Base-by-base conservation (phyloP, 2,329 filamentous ascomycete species). In the Hymenoscyphus albidus region DNA sequence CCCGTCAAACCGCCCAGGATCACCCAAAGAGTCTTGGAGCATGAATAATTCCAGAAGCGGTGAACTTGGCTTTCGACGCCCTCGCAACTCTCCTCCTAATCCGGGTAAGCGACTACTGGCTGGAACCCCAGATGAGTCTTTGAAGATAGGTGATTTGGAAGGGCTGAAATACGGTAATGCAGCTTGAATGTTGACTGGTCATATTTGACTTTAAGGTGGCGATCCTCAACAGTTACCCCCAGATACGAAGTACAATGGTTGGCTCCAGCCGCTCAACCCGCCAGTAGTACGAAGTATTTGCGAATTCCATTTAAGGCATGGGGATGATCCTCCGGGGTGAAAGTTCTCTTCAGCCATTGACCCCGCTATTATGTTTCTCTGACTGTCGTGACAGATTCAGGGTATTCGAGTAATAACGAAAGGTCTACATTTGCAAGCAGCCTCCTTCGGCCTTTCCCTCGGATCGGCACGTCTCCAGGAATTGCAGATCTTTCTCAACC, bases 381-480 rank as follows among this genome's bases (percentile, higher is more conserved):
- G 5, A 27, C 42, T 44, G 42, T n/a, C 7, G 42, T 44, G 42
- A 44, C 13, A 6, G 42, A 2, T 6, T 44, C 9, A 10, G 18
- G n/a, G 10, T 22, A 51, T 51, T 2, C 22, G 10, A 22, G 18
- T 27, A 18, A 51, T 12, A 22, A 51, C 44, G 35, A 39, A 48
- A 60, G 5, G 10, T 27, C 35, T n/a, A 42, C 38, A 48, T 27
- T 48, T 6, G 22, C 12, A 27, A 32, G 22, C 22, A 5, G 31
- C 44, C 27, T 27, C 10, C 38, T 62, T 40, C 27, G 32, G 13
- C 27, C 44, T 27, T 16, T 51, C 60, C 31, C 18, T 40, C 48
- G 60, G 60, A 56, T 56, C 48, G 60, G 60, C 60, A 62, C 48
- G 48, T 35, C 60, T 40, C 54, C 35, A 18, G n/a, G 48, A 39